Percentiles rank a stretch among this genome's conserved stretches.
Conservation (phyloP, 345 rosid species). For the Cardamine chenopodiifolia region DNA sequence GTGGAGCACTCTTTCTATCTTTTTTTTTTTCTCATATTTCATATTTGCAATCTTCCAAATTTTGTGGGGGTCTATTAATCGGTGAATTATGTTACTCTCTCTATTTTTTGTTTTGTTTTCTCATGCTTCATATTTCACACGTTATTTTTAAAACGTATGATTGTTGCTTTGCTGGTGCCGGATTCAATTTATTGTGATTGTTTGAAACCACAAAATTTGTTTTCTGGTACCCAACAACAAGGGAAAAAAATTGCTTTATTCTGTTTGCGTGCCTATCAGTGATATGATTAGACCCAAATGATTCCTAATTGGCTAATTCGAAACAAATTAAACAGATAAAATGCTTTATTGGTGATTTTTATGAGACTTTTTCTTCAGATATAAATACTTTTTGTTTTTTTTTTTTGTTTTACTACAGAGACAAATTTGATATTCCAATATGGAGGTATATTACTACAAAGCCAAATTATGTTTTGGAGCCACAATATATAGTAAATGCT, state of each 20-base stretch:
- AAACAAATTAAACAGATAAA: neutral
- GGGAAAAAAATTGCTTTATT: neutral
- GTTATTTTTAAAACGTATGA: too few species aligned
- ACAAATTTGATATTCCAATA: neutral
- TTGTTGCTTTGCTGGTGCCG: too few species aligned
- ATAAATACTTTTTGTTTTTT: too few species aligned
- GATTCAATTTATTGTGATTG: neutral
- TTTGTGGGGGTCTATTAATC: neutral
- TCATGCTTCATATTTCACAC: neutral
- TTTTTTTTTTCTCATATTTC: neutral
- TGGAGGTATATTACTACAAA: neutral
- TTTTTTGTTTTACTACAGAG: neutral
- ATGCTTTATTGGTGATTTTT: neutral
- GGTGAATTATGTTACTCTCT: neutral
- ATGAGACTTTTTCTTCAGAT: neutral
- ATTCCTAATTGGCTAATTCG: neutral
- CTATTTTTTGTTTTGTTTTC: neutral
- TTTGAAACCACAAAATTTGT: neutral
- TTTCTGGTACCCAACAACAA: too few species aligned
- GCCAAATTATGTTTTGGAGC: neutral
- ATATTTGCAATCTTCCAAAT: neutral
- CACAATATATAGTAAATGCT: neutral
- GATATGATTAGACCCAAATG: neutral
- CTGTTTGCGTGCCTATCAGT: neutral
- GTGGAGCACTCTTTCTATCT: neutral